Evolutionary conservation across 331 rosid genomes (phyloP).

Genomic region (Spiraea crenata): DNA sequence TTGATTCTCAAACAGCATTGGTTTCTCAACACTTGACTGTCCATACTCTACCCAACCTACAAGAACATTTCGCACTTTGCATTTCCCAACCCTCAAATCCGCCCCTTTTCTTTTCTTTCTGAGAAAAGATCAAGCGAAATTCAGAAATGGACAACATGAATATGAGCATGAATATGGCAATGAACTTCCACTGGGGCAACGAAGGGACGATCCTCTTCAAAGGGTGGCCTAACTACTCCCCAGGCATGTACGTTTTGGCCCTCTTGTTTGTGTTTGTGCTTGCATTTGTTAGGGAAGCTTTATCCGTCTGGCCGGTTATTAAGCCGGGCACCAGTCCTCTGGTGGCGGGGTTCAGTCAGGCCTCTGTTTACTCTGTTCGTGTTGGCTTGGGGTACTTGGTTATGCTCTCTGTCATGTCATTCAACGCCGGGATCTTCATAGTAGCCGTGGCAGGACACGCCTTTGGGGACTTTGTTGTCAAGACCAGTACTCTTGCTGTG

Average conservation of each 20-base stretch:
- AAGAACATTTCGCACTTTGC: neutral
- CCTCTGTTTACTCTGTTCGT: slow-evolving; percentile 34
- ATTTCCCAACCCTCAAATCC: neutral
- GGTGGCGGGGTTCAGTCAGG: slow-evolving; percentile 21
- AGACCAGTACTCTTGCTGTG: slow-evolving; percentile 31
- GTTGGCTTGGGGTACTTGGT: slow-evolving; percentile 48
- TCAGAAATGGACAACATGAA: slow-evolving; percentile 15
- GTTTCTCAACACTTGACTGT: neutral
- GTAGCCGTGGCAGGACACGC: slow-evolving; percentile 65
- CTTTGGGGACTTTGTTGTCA: slow-evolving; percentile 50
- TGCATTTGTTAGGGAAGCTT: slow-evolving; percentile 43
- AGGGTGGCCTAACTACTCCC: slow-evolving; percentile 56
- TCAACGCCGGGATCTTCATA: slow-evolving; percentile 61
- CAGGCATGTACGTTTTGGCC: slow-evolving; percentile 64
- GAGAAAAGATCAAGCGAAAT: neutral
- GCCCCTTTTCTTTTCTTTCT: too few relatives aligned
- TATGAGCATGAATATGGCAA: slow-evolving; percentile 31
- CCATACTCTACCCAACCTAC: neutral
- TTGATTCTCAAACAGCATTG: neutral
- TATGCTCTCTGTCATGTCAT: slow-evolving; percentile 80
- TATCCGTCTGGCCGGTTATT: slow-evolving; percentile 31
- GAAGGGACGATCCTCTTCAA: slow-evolving; percentile 52
- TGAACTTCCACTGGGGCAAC: slow-evolving; percentile 77
- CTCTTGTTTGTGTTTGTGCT: slow-evolving; percentile 50
- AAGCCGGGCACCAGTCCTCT: slow-evolving; percentile 24